A percentile compares a stretch with the other conserved stretches of the same genome.
Conservation (phyloP, 176 grass and related monocot genomes). For the Ensete ventricosum region DNA sequence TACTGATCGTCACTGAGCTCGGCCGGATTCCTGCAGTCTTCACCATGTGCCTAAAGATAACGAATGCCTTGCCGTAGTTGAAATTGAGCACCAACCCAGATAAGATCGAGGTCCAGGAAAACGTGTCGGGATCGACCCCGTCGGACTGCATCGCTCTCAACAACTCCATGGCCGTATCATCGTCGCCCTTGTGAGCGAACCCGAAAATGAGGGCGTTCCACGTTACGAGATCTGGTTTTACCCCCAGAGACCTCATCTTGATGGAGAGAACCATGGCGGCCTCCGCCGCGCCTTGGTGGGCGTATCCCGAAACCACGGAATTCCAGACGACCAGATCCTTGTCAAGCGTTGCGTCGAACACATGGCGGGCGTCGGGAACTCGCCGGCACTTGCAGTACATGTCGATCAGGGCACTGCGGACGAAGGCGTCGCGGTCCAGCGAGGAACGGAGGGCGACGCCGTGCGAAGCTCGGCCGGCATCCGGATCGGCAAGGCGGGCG, state of each 20-base stretch:
- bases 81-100: slow-evolving; percentile 47
- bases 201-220: slow-evolving; percentile 48
- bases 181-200: slow-evolving; percentile 31
- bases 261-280: slow-evolving; percentile 31
- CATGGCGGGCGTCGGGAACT: slow-evolving; percentile 30
- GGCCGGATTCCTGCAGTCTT: slow-evolving; percentile 21
- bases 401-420: slow-evolving; percentile 37
- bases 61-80: slow-evolving; percentile 27
- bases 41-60: slow-evolving; percentile 42
- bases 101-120: slow-evolving; percentile 58
- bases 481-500: slow-evolving; percentile 30
- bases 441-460: slow-evolving; percentile 22
- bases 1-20: slow-evolving; percentile 37
- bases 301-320: slow-evolving; percentile 49
- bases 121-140: slow-evolving; percentile 35
- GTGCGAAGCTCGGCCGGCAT: slow-evolving; percentile 33
- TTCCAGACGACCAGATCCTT: slow-evolving; percentile 56
- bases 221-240: slow-evolving; percentile 34
- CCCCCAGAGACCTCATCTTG: slow-evolving; percentile 37
- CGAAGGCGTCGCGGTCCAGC: slow-evolving; percentile 34
- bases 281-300: slow-evolving; percentile 31
- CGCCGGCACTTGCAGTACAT: slow-evolving; percentile 55
- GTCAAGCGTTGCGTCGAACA: slow-evolving; percentile 43
- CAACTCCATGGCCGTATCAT: slow-evolving; percentile 27
- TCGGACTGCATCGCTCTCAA: slow-evolving; percentile 34